Percentiles rank a stretch among this genome's conserved stretches.
Evolutionary conservation across 164 flowering plant genomes (phyloP).

Genomic region (Euptelea pleiosperma): DNA sequence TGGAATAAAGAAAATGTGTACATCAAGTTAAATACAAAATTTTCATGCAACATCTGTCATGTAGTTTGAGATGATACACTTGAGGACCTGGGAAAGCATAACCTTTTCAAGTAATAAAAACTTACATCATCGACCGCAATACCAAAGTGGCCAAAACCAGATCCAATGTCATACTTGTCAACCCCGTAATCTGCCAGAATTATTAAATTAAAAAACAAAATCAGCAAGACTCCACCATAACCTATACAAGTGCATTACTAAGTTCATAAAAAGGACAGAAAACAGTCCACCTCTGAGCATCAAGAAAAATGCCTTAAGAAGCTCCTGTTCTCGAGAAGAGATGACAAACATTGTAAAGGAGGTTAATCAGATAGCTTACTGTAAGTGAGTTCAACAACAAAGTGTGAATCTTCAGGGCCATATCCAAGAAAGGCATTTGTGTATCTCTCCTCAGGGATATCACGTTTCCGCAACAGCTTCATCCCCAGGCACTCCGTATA

Average conservation of each 20-base stretch:
- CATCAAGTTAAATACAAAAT: not conserved
- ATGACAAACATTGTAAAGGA: not conserved
- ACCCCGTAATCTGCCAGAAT: conserved; percentile 85
- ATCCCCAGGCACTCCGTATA: conserved; percentile 96
- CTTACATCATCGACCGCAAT: conserved; percentile 98
- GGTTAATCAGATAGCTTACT: conserved; percentile 45
- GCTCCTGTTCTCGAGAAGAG: too few relatives aligned
- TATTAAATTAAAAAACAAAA: conserved; percentile 4
- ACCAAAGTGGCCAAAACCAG: conserved; percentile 98
- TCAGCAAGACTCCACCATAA: too few relatives aligned
- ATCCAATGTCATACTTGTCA: conserved; percentile 88
- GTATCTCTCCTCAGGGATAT: conserved; percentile 95
- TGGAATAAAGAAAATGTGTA: too few relatives aligned
- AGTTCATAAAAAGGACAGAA: too few relatives aligned
- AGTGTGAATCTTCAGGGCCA: conserved; percentile 98
- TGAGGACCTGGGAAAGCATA: not conserved
- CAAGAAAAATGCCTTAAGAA: too few relatives aligned
- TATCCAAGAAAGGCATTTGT: conserved; percentile 98
- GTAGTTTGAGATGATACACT: not conserved
- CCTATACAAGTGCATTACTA: too few relatives aligned
- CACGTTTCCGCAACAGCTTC: conserved; percentile 92
- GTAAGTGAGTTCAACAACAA: conserved; percentile 96
- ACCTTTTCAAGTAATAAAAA: conserved; percentile 9
- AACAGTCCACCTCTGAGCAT: not conserved
- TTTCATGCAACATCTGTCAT: not conserved